Evolutionary conservation across 805 yeast species (phyloP), one percentile per base, ranked within the genome.

Genomic region (Monosporozyma aerobia): DNA sequence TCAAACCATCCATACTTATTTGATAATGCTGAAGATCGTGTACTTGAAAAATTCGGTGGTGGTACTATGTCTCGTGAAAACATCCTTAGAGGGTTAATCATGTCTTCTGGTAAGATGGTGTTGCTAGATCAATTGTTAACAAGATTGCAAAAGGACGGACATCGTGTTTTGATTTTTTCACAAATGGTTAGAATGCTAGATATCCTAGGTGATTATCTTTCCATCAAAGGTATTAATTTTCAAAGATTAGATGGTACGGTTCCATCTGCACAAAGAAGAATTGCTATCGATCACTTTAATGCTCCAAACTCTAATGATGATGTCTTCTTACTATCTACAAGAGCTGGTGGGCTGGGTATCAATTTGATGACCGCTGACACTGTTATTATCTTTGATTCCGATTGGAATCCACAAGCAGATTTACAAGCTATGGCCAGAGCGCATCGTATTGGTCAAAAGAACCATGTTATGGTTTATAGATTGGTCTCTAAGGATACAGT

Each of bases 401-500:
- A 94, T 73, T 94, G 99, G 99, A 94, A 94, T 66, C 99, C 99
- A 0, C 99, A 94, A 69, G 99, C 99, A 0, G 99, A 94, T 77
- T 75, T 94, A 63, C 99, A 94, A 71, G 99, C 99, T 1, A 94
- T 94, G 99, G 99, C 99, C 0, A 82, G 99, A 71, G 99, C 99
- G 2, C 99, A 94, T 72, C 83, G 99, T 75, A 94, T 94, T 67
- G 99, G 99, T n/a, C 99, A 94, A 69, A 94, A 90, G 70, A 90
- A 88, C 62, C 99, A 94, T 70, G 99, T 94, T 39, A 88, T 89
- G 82, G 98, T 94, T 16, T 94, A 94, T 67, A 77, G 99, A 65
- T 87, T 94, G 73, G 98, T 94, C n/a, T 85, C 96, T 54, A 94
- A 94, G 63, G 99, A 94, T 63, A 94, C 99, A 0, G 96, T 94